These are phyloP conservation scores for Sporormia fimetaria DNA, from an alignment of 495 filamentous ascomycete species.

Conservation along the genomic window DNA sequence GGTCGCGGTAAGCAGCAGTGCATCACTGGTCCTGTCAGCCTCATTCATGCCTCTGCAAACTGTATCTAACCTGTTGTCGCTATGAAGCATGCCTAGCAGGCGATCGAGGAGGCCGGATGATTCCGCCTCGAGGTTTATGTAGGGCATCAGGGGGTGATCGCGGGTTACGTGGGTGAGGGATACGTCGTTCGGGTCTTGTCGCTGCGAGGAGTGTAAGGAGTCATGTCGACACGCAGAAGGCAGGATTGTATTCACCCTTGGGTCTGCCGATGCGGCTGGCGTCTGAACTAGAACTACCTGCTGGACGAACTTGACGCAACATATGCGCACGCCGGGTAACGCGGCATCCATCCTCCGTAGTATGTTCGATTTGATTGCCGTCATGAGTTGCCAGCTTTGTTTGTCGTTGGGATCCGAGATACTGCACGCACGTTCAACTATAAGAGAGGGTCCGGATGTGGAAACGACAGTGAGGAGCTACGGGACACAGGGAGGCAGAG, in stretches of 20 bases:
- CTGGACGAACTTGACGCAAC: slow-evolving; percentile 95
- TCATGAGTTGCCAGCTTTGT: slow-evolving; percentile 78
- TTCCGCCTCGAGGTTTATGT: slow-evolving; percentile 78
- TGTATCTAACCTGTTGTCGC: slow-evolving; percentile 58
- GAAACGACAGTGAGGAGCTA: slow-evolving; percentile 9
- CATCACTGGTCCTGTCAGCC: slow-evolving; percentile 49
- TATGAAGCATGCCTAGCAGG: slow-evolving; percentile 75
- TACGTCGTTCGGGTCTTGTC: slow-evolving; percentile 76
- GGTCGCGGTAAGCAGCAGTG: slow-evolving; percentile 81
- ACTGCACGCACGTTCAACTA: slow-evolving; percentile 37
- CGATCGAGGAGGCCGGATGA: slow-evolving; percentile 80
- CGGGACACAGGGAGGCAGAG: too few species aligned
- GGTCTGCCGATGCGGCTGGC: slow-evolving; percentile 67
- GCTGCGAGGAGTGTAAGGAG: slow-evolving; percentile 35
- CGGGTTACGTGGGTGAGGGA: slow-evolving; percentile 75
- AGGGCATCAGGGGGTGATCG: slow-evolving; percentile 64
- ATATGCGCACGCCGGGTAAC: slow-evolving; percentile 63
- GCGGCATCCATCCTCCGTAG: slow-evolving; percentile 79
- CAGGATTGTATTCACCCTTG: slow-evolving; percentile 45
- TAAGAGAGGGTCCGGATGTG: slow-evolving; percentile 15
- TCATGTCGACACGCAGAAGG: background rate
- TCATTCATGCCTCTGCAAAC: background rate
- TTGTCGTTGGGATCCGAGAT: slow-evolving; percentile 69
- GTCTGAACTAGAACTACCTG: slow-evolving; percentile 87
- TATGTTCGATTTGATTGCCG: slow-evolving; percentile 77